Percentiles rank a stretch among this genome's conserved stretches.
These are phyloP conservation scores for Papiliotrema flavescens DNA, from an alignment of 1,284 basidiomycete genomes.

Conservation along the genomic window DNA sequence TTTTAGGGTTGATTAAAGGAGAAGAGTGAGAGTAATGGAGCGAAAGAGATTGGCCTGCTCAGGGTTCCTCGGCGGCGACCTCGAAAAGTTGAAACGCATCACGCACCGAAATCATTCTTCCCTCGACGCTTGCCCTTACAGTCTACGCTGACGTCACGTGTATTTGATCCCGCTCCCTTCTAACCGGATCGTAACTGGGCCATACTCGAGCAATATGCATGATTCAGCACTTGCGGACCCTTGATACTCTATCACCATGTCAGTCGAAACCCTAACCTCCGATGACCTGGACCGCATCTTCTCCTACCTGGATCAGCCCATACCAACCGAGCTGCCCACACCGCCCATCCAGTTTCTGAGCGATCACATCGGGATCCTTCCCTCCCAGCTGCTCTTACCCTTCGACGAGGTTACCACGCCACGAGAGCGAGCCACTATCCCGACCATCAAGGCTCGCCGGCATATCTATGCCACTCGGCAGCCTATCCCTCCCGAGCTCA, in stretches of 20 bases:
- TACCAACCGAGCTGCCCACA: slow-evolving; percentile 13
- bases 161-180: slow-evolving; percentile 14
- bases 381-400: slow-evolving; percentile 21
- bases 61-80: background rate
- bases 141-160: slow-evolving; percentile 21
- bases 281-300: slow-evolving; percentile 26
- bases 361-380: slow-evolving; percentile 22
- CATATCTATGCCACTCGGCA: slow-evolving; percentile 25
- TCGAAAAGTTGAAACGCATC: background rate
- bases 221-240: background rate
- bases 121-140: background rate
- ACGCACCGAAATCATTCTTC: no score
- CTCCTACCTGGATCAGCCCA: slow-evolving; percentile 24
- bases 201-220: background rate
- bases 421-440: slow-evolving; percentile 29
- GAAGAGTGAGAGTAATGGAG: background rate
- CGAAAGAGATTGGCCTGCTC: background rate
- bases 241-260: slow-evolving; percentile 1
- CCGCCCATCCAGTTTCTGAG: slow-evolving; percentile 30
- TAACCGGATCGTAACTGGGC: background rate
- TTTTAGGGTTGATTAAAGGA: background rate
- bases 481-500: slow-evolving; percentile 15
- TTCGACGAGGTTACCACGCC: slow-evolving; percentile 29
- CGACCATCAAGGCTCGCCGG: slow-evolving; percentile 35
- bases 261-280: slow-evolving; percentile 11